Conservation (phyloP, 1,284 basidiomycete species). For the Entoloma clypeatum region DNA sequence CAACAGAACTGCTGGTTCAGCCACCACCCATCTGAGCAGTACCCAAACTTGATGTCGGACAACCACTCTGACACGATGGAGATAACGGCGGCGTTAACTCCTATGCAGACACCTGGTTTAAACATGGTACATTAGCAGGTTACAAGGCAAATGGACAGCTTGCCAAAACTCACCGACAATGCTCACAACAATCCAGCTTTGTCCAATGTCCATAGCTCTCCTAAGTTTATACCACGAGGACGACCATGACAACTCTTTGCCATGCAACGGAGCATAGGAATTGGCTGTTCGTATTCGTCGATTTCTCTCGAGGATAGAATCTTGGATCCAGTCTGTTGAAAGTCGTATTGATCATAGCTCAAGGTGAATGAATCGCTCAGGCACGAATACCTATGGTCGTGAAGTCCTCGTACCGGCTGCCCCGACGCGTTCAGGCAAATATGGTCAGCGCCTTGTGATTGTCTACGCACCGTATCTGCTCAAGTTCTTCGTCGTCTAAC, state of each 20-base stretch:
- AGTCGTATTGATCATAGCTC: background rate
- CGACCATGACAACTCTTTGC: constrained; percentile 46
- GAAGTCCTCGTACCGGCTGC: constrained; percentile 81
- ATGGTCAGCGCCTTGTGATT: background rate
- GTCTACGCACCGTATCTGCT: constrained; percentile 38
- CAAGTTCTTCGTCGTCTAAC: constrained; percentile 43
- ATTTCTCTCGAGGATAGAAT: constrained; percentile 85
- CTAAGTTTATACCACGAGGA: constrained; percentile 66
- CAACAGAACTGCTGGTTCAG: constrained; percentile 98
- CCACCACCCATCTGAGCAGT: constrained; percentile 98
- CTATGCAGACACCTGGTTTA: constrained; percentile 79
- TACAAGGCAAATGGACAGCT: background rate
- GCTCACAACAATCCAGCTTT: constrained; percentile 77
- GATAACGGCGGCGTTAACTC: constrained; percentile 90
- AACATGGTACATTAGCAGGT: constrained; percentile 2
- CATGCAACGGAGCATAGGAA: constrained; percentile 45
- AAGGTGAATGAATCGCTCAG: background rate
- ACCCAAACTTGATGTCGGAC: constrained; percentile 96
- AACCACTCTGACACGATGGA: constrained; percentile 98
- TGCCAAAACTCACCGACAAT: constrained; percentile 79
- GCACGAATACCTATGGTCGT: constrained; percentile 49
- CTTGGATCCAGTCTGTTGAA: constrained; percentile 84
- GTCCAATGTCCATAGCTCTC: constrained; percentile 59
- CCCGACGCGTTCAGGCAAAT: constrained; percentile 6
- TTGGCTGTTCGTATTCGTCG: constrained; percentile 61